Base-by-base conservation (phyloP, 2,329 filamentous ascomycete genomes). In the Phialophora expanda region DNA sequence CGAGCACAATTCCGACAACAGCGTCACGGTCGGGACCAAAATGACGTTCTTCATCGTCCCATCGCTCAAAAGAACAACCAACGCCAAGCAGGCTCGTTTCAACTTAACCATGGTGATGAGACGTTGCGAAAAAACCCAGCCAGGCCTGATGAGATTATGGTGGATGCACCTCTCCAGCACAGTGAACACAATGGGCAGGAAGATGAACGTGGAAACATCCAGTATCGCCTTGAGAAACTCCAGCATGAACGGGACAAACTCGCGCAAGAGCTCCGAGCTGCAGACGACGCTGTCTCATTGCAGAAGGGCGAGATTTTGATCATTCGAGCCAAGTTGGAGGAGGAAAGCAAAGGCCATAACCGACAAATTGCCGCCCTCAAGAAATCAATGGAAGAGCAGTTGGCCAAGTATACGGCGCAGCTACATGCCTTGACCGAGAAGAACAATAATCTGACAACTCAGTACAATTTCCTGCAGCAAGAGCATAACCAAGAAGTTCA, bases 291-390 rank as follows among this genome's bases (percentile, higher is more conserved):
- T 46, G 80, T 80, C 1, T 77, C 80, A 65, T 79, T 81, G 26
- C 87, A 86, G 73, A 77, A 83, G 7, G 87, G 87, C 34, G 87
- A 89, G 73, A 86, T 86, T 48, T 82, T 86, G 44, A 89, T 88
- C 46, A 82, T 89, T 20, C 82, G 87, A 14, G 80, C 83, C 22
- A 87, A 87, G 66, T 81, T 85, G 69, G 80, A 82, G 38, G 85
- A 84, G 70, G 75, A 83, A 9, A 77, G 75, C 28, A 83, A 84
- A 66, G 81, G 84, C 34, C 82, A 85, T 73, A 84, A 87, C 71
- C 79, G 80, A 57, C 80, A 83, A 71, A 72, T 88, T 17, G 75
- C 77, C 26, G 78, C 81, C 8, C 76, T 88, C 70, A 82, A 85
- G 66, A 84, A 84, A 67, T 69, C 80, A 20, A 82, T 87, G 74